These are phyloP conservation scores for Colletotrichum sp. DNA, from an alignment of 2,329 filamentous ascomycete species.

Conservation along the genomic window DNA sequence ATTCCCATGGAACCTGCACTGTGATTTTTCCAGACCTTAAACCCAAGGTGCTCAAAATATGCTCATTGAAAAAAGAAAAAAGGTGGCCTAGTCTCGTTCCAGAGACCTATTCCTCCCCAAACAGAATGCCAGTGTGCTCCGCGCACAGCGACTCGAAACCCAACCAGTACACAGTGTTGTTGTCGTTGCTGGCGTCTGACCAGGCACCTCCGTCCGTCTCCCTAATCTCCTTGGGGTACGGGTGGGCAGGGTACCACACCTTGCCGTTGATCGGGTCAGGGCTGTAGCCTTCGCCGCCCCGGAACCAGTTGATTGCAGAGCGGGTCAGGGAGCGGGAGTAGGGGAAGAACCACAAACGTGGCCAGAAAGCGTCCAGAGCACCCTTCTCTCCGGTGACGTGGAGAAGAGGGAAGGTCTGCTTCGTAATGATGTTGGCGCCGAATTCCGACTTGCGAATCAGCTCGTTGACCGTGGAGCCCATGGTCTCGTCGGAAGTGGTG, in stretches of 20 bases:
- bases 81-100: background rate
- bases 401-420: constrained; percentile 39
- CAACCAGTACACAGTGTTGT: constrained; percentile 15
- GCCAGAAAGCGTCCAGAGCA: constrained; percentile 33
- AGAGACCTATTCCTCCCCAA: constrained; percentile 10
- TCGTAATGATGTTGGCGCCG: constrained; percentile 40
- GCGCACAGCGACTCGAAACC: constrained; percentile 19
- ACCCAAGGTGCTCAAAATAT: background rate
- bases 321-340: constrained; percentile 33
- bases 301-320: constrained; percentile 29
- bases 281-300: constrained; percentile 26
- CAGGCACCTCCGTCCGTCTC: constrained; percentile 19
- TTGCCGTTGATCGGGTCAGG: constrained; percentile 33
- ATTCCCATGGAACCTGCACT: background rate
- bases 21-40: background rate
- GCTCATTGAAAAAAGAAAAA: background rate
- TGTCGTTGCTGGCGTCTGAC: constrained; percentile 21
- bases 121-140: constrained; percentile 12
- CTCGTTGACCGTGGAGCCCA: constrained; percentile 28
- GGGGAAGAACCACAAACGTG: constrained; percentile 43
- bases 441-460: constrained; percentile 37
- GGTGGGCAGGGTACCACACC: constrained; percentile 28
- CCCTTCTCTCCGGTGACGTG: constrained; percentile 45
- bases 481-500: constrained; percentile 29
- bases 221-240: constrained; percentile 9